Evolutionary conservation across 2,329 filamentous ascomycete species (phyloP), one percentile per base, ranked within the genome.

Genomic region (Sclerotinia minor): DNA sequence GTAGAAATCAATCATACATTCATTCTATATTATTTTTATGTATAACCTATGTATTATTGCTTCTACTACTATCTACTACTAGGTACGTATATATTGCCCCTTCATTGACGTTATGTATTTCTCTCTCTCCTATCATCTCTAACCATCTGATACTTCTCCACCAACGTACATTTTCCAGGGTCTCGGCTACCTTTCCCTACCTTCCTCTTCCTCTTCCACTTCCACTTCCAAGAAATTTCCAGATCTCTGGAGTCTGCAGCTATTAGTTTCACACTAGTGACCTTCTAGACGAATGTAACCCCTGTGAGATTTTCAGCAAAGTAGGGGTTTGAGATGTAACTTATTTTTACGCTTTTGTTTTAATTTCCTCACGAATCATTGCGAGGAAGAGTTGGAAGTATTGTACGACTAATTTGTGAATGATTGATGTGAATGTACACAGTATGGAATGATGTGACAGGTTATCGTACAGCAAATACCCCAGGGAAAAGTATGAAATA

Each of bases 211-310:
- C n/a, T n/a, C n/a, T n/a, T n/a, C n/a, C n/a, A n/a, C 35, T 35
- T 35, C 35, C 35, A 9, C 35, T 32, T 24, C 29, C 52, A n/a
- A 55, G 53, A 55, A 21, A 15, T 38, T 55, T 38, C 53, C 53
- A 55, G 53, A 55, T 55, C 53, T 55, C 32, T 29, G 52, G 38
- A 41, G 38, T 41, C 38, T 38, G 21, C 53, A 35, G 52, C 29
- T 21, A n/a, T n/a, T 53, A 29, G 50, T 53, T 29, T 54, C 26
- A n/a, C 26, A 35, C 52, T 54, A 35, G 29, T 6, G 11, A 54
- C 32, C 52, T 54, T 54, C 52, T 35, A 54, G 52, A 54, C 32
- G 52, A 6, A 54, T 54, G 29, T 35, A 35, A 54, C 17, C 52
- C 52, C 52, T 29, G 52, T 19, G 29, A 35, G 11, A n/a, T 54